Conservation (phyloP, 192 early-diverging fungal species). For the Chytriomyces sp. region DNA sequence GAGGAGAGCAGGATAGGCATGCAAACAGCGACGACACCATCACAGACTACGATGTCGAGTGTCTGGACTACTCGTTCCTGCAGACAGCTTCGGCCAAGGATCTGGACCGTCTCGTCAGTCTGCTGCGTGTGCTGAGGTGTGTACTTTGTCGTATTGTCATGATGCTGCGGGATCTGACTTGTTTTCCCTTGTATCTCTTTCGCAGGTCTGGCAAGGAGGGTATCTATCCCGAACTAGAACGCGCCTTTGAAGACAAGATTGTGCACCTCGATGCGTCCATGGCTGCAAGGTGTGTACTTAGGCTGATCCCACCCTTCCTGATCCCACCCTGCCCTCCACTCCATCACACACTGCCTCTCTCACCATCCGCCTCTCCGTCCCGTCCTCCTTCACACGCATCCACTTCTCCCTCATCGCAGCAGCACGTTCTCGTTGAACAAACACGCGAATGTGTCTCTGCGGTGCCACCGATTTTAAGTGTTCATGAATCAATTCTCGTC, state of each 20-base stretch:
- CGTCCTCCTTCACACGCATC: background rate
- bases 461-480: no score
- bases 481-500: background rate
- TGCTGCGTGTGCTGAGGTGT: constrained; percentile 25
- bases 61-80: constrained; percentile 26
- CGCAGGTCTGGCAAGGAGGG: constrained; percentile 43
- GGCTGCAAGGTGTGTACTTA: background rate
- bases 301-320: background rate
- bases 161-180: background rate
- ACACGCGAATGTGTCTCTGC: no score
- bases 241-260: constrained; percentile 32
- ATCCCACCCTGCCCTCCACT: background rate
- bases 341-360: no score
- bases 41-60: constrained; percentile 16
- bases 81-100: background rate
- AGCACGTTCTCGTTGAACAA: no score
- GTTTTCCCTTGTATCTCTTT: background rate
- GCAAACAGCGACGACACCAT: background rate
- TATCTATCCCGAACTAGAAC: constrained; percentile 43
- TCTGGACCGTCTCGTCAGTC: constrained; percentile 1
- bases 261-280: constrained; percentile 16
- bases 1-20: no score
- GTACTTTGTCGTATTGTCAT: background rate
- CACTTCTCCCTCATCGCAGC: background rate
- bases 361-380: background rate